Evolutionary conservation across 2,329 filamentous ascomycete genomes (phyloP).

Genomic region (Diplodia sapinea): DNA sequence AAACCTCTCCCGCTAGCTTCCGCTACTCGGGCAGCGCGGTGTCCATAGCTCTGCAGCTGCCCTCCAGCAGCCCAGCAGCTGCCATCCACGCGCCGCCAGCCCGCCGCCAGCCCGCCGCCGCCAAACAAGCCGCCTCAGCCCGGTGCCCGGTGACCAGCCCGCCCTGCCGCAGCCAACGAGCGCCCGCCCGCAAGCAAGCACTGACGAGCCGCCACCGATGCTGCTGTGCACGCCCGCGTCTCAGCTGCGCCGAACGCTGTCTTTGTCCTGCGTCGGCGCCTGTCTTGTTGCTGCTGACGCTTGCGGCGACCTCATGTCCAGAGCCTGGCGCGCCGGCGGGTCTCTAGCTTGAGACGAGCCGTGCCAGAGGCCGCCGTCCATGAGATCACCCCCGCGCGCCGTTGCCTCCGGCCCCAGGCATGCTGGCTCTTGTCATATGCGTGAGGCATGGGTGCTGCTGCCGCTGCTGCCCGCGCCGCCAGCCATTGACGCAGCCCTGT

Average conservation of each 20-base stretch:
- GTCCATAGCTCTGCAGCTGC: slow-evolving; percentile 26
- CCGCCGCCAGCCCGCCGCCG: not conserved
- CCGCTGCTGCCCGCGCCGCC: not conserved
- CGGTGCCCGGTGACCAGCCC: not conserved
- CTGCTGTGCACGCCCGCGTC: not conserved
- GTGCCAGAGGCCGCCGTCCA: not conserved
- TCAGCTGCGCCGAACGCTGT: not conserved
- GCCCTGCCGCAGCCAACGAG: slow-evolving; percentile 4
- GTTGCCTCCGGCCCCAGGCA: slow-evolving; percentile 13
- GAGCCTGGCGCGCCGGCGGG: not conserved
- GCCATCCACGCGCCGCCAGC: not conserved
- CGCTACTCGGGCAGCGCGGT: slow-evolving; percentile 17
- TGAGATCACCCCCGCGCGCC: slow-evolving; percentile 18
- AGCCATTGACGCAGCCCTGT: slow-evolving; percentile 15
- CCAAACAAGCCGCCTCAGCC: not conserved
- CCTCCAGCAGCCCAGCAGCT: not conserved
- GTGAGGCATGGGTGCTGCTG: too few species aligned
- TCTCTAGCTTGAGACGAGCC: not conserved
- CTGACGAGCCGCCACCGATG: not conserved
- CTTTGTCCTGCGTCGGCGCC: slow-evolving; percentile 10
- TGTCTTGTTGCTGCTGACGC: not conserved
- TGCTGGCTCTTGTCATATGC: not conserved
- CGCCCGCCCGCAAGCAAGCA: not conserved
- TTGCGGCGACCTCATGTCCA: slow-evolving; percentile 4
- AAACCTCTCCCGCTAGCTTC: slow-evolving; percentile 27